A percentile compares a stretch with the other conserved stretches of the same genome.
phyloP scores from a whole-genome alignment of 805 yeast genomes.

The Candida incommunis region DNA sequence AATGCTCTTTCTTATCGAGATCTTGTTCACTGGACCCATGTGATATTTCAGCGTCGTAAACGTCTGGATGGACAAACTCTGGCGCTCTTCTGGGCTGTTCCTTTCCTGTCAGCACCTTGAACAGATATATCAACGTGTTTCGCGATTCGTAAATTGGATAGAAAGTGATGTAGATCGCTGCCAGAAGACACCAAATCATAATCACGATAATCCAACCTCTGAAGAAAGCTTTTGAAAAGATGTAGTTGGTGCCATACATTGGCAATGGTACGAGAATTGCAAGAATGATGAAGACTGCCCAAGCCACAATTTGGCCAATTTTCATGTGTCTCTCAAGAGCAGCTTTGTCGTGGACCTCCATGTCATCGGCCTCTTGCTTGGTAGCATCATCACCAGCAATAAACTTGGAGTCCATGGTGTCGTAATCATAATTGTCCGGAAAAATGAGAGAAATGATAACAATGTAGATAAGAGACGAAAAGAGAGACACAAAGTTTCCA shows the following conservation, averaged over 20 bases:
- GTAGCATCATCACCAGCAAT: constrained; percentile 9
- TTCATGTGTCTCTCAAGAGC: constrained; percentile 6
- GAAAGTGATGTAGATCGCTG: constrained; percentile 31
- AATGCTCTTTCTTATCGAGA: too few species aligned
- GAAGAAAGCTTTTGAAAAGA: constrained; percentile 57
- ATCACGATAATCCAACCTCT: constrained; percentile 75
- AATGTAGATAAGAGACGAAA: constrained; percentile 12
- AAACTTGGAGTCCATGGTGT: constrained; percentile 3
- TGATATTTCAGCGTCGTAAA: background rate
- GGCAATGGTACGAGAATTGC: constrained; percentile 43
- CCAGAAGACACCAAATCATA: constrained; percentile 39
- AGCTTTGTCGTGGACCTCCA: background rate
- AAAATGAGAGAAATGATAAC: constrained; percentile 27
- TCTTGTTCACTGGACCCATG: background rate
- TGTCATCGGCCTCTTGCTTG: constrained; percentile 28
- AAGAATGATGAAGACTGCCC: constrained; percentile 33
- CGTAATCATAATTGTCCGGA: constrained; percentile 54
- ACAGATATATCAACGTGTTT: constrained; percentile 7
- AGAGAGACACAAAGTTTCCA: constrained; percentile 19
- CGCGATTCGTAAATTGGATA: constrained; percentile 36
- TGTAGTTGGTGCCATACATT: constrained; percentile 30
- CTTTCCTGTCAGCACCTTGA: constrained; percentile 6
- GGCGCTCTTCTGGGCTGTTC: constrained; percentile 5
- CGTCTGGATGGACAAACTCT: background rate
- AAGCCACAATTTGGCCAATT: constrained; percentile 9